Evolutionary conservation across 306 rosid genomes (phyloP), one percentile per base, ranked within the genome.

Genomic region (Corylus avellana): DNA sequence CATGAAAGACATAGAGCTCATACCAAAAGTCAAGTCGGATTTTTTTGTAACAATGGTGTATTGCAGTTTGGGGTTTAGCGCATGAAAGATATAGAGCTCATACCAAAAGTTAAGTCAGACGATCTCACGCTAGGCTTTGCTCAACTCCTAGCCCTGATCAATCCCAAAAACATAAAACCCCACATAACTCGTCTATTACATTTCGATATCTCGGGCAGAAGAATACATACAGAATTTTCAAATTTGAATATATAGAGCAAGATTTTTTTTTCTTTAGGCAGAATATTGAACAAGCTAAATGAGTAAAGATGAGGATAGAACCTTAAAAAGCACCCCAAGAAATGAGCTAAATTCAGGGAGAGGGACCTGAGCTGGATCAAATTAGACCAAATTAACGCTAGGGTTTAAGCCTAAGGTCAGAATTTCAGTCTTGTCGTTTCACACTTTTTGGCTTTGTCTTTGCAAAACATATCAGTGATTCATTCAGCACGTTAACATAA

Each of bases 281-380:
- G 66, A 59, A 59, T 59, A 25, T 59, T 59, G 66, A 59, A 59
- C 37, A 59, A 59, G 66, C 7, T 59, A 59, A 22, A 59, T 59
- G 35, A 59, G 14, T 11, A 12, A 59, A 59, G 37, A 59, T 59
- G 66, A 25, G 37, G 0, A 59, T 59, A 59, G 16, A 59, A 25
- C 32, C 66, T 10, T 18, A 57, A 25, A 4, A 57, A 3, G 13
- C 13, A 57, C 0, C 63, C 63, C 63, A 57, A 57, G 63, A 57
- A 57, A 57, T 57, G 29, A 57, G 32, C 12, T 3, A 59, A 9
- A 25, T 20, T 25, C 37, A 59, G 37, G 13, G 5, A 7, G 9
- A 58, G 64, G 13, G 14, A n/a, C 64, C 13, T 22, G 27, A 58
- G 64, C 32, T 10, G 4, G 14, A n/a, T 58, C 64, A 58, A n/a